phyloP scores from a whole-genome alignment of 805 yeast genomes.

The Yamadazyma insecticola region DNA sequence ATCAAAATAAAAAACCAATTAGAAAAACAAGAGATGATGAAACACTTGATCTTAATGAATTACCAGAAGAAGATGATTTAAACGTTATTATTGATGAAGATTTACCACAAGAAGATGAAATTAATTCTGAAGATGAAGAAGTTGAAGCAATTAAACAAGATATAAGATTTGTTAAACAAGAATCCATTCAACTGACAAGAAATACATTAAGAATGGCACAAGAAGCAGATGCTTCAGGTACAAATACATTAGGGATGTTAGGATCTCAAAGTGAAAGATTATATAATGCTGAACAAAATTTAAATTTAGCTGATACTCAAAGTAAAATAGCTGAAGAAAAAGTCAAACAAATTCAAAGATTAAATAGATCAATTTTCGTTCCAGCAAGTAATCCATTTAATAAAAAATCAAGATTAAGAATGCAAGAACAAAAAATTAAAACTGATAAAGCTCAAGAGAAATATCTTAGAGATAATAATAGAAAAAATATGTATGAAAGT shows the following conservation, averaged over 20 bases:
- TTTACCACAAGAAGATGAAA: constrained; percentile 34
- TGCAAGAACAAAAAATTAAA: constrained; percentile 66
- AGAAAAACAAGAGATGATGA: constrained; percentile 18
- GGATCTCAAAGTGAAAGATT: constrained; percentile 92
- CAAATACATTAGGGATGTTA: constrained; percentile 81
- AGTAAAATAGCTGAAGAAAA: constrained; percentile 78
- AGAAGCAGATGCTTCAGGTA: constrained; percentile 42
- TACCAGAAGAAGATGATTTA: constrained; percentile 31
- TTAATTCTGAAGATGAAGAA: constrained; percentile 74
- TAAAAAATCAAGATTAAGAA: constrained; percentile 66
- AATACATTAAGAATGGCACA: constrained; percentile 62
- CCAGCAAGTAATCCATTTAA: constrained; percentile 87
- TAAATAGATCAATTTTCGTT: constrained; percentile 77
- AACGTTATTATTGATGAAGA: constrained; percentile 34
- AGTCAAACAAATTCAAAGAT: constrained; percentile 71
- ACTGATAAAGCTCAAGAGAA: constrained; percentile 60
- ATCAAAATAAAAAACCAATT: constrained; percentile 17
- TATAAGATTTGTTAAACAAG: constrained; percentile 78
- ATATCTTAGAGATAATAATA: constrained; percentile 54
- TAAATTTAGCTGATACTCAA: constrained; percentile 76
- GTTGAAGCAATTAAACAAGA: constrained; percentile 83
- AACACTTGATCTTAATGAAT: constrained; percentile 28
- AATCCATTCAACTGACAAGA: constrained; percentile 79
- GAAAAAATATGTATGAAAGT: constrained; percentile 55
- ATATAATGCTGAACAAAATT: constrained; percentile 71